Evolutionary conservation across 805 yeast genomes (phyloP).

Genomic region (Candida montana): DNA sequence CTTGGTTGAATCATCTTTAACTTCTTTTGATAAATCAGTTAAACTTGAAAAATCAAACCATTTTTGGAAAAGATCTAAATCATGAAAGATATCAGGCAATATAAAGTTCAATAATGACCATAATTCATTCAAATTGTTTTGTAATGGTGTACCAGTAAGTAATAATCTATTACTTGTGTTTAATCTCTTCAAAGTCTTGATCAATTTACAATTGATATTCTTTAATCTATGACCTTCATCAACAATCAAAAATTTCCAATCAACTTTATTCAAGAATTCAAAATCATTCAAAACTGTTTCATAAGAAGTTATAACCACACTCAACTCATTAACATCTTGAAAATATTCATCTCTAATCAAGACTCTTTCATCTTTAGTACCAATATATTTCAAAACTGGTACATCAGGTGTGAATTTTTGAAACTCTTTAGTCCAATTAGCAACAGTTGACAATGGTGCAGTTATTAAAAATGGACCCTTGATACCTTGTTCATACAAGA

Average conservation of each 20-base stretch:
- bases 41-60: conserved; percentile 86
- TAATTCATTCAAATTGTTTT: conserved; percentile 81
- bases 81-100: conserved; percentile 89
- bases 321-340: conserved; percentile 24
- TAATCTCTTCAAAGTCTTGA: conserved; percentile 63
- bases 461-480: conserved; percentile 74
- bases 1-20: conserved; percentile 35
- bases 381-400: conserved; percentile 59
- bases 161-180: conserved; percentile 66
- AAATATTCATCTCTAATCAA: conserved; percentile 31
- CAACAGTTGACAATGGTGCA: conserved; percentile 79
- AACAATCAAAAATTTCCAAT: conserved; percentile 83
- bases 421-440: conserved; percentile 81
- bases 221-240: conserved; percentile 96
- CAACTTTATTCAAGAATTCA: conserved; percentile 40
- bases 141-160: conserved; percentile 95
- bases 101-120: conserved; percentile 92
- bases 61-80: conserved; percentile 80
- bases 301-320: conserved; percentile 74
- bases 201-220: conserved; percentile 72
- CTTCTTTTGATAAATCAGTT: conserved; percentile 31
- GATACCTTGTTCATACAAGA: conserved; percentile 71
- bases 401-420: conserved; percentile 66
- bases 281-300: conserved; percentile 74
- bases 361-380: conserved; percentile 53